Evolutionary conservation across 148 eudicot genomes (phyloP).

Genomic region (Agrostemma githago): DNA sequence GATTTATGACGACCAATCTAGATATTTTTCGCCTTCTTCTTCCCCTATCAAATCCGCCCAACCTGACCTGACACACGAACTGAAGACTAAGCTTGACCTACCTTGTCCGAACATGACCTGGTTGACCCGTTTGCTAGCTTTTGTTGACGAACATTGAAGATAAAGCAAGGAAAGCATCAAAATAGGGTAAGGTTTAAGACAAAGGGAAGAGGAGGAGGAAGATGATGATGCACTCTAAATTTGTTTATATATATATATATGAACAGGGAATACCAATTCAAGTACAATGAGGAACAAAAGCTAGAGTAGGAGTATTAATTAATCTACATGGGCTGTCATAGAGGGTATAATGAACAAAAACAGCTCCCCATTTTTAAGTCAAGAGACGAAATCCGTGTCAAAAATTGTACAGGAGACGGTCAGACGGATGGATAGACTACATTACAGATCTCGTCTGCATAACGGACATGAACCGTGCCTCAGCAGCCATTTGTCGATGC

Average conservation of each 20-base stretch:
- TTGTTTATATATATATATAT: conserved; percentile 20
- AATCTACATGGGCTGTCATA: conserved; percentile 28
- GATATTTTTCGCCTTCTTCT: not conserved
- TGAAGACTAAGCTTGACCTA: no score
- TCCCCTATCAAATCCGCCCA: not conserved
- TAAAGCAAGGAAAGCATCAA: not conserved
- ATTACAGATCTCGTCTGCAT: conserved; percentile 86
- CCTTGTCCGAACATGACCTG: no score
- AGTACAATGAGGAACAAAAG: conserved; percentile 22
- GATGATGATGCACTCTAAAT: conserved; percentile 13
- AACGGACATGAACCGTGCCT: conserved; percentile 93
- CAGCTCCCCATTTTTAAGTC: conserved; percentile 13
- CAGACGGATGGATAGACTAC: not conserved
- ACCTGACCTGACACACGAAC: no score
- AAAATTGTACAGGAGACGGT: conserved; percentile 37
- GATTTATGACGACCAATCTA: not conserved
- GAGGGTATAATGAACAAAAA: conserved; percentile 27
- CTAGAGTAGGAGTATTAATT: conserved; percentile 12
- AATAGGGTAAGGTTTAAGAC: not conserved
- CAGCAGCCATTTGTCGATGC: conserved; percentile 92
- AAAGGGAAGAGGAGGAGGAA: conserved; percentile 6
- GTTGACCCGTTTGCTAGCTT: no score
- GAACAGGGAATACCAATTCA: conserved; percentile 11
- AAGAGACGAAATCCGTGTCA: conserved; percentile 11
- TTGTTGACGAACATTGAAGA: no score